Conservation (phyloP, 1,139 yeast species). For the Geotrichum citri-aurantii region DNA sequence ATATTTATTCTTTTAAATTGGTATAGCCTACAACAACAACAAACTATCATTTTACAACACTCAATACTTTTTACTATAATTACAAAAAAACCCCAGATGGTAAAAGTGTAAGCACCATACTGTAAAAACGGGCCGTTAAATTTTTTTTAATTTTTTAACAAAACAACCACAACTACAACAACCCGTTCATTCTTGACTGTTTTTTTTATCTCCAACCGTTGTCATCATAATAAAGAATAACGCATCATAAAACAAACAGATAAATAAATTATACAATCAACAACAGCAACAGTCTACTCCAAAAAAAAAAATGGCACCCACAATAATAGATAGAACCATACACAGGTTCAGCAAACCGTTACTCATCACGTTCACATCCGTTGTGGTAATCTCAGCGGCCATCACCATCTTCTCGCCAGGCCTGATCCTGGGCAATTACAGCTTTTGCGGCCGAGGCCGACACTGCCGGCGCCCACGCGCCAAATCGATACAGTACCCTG, state of each 20-base stretch:
- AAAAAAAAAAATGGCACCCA: not conserved
- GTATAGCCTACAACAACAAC: no score
- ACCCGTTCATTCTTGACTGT: no score
- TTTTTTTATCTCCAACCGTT: no score
- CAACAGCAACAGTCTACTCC: not conserved
- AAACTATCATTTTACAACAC: no score
- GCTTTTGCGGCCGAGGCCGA: not conserved
- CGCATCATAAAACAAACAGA: no score
- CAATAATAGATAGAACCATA: not conserved
- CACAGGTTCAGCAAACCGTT: not conserved
- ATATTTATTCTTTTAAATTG: not conserved
- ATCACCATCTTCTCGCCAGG: not conserved
- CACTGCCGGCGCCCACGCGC: not conserved
- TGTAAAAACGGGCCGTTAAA: not conserved
- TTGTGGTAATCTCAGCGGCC: not conserved
- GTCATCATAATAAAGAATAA: not conserved
- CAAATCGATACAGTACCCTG: not conserved
- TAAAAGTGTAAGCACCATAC: not conserved
- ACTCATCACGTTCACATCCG: not conserved
- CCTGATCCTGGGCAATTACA: not conserved
- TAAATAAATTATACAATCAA: no score
- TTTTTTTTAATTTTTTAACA: no score
- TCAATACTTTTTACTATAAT: no score
- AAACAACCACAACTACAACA: no score
- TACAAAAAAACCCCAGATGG: no score